Evolutionary conservation across 176 grass and related monocot species (phyloP), one percentile per base, ranked within the genome.

Genomic region (Cymbopogon citratus): DNA sequence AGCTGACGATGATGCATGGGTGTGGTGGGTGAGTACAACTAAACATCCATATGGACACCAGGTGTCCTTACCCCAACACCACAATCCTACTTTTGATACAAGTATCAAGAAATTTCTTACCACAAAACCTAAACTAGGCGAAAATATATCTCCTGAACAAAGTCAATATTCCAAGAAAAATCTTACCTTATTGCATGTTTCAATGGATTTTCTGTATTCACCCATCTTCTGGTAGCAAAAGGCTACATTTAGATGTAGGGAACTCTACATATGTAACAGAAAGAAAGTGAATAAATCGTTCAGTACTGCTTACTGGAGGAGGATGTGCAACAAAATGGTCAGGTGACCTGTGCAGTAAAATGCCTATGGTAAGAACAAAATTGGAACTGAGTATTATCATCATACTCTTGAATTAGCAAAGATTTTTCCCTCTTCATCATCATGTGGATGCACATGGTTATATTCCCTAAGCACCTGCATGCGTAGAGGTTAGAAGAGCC

Each of bases 371-470:
- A 69, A 39, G 11, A 46, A 9, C 9, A 41, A 41, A 59, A 28
- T 35, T 63, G 4, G 16, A 81, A 78, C 25, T 21, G 33, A 19
- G 45, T 48, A 59, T 26, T 44, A 80, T 76, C 40, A 35, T 77
- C 89, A 3, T 93, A 95, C 95, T 84, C 95, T 98, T 86, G 95
- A 95, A 90, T 88, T 95, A 28, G 88, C 84, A 86, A 95, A 95
- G 70, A 98, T 89, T 80, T 98, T 98, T 52, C 96, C 96, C 36
- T 95, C 96, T 33, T 95, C 90, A 12, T 98, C 92, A 76, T 98
- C 90, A 85, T 95, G 88, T 54, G 96, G 96, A 89, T 98, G 94
- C 44, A 98, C 96, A 31, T 98, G 96, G 59, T 93, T 98, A 84
- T 95, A 98, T 81, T 98, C 96, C 69, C 92, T 83, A 89, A 98